phyloP scores from a whole-genome alignment of 73 alveolate genomes.

The Effrenium voratum region DNA sequence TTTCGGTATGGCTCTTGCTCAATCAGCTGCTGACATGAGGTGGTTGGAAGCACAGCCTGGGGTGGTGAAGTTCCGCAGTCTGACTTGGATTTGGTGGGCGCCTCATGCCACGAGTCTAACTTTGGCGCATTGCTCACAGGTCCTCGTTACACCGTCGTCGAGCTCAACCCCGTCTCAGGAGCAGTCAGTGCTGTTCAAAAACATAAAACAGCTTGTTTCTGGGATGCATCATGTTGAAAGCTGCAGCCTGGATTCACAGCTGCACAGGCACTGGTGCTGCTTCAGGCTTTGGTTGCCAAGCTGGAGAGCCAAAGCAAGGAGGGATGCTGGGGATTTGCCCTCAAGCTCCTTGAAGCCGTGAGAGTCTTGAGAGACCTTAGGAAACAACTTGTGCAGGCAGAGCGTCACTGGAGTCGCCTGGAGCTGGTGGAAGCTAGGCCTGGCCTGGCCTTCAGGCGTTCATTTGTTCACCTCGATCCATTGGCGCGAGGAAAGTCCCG shows the following conservation, averaged over 20 bases:
- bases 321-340: background rate
- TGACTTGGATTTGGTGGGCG: slow-evolving; percentile 70
- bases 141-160: slow-evolving; percentile 16
- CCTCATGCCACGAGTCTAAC: background rate
- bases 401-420: slow-evolving; percentile 49
- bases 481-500: slow-evolving; percentile 84
- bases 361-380: background rate
- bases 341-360: background rate
- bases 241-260: too few relatives aligned
- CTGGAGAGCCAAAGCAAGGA: slow-evolving; percentile 31
- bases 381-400: background rate
- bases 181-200: background rate
- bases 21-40: too few relatives aligned
- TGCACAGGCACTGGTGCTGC: slow-evolving; percentile 26
- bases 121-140: background rate
- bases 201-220: too few relatives aligned
- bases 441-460: too few relatives aligned
- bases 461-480: too few relatives aligned
- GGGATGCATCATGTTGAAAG: too few relatives aligned
- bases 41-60: slow-evolving; percentile 91
- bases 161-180: background rate
- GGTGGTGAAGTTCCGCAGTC: slow-evolving; percentile 94
- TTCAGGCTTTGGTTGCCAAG: background rate
- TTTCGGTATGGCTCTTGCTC: too few relatives aligned
- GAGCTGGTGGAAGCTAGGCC: slow-evolving; percentile 83